These are phyloP conservation scores for Phanerodontia chrysosporium DNA, from an alignment of 768 basidiomycete genomes.

Conservation along the genomic window DNA sequence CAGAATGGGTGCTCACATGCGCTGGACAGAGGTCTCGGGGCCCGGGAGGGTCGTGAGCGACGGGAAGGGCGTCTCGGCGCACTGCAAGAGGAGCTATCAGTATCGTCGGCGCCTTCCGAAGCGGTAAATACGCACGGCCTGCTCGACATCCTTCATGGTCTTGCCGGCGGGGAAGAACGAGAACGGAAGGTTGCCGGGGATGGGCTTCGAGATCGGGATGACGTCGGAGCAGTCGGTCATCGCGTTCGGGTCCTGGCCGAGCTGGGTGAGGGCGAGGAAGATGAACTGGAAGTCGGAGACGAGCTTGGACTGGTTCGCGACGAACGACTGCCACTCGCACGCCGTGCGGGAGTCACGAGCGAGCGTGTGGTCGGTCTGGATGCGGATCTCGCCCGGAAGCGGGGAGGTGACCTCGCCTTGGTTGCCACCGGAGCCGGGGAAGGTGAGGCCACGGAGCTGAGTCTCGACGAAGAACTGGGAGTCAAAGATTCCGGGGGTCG, in stretches of 20 bases:
- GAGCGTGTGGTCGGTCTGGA: constrained; percentile 34
- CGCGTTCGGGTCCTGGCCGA: constrained; percentile 9
- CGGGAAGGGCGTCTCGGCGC: constrained; percentile 21
- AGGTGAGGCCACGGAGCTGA: constrained; percentile 16
- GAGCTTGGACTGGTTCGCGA: constrained; percentile 21
- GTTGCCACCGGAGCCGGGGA: constrained; percentile 30
- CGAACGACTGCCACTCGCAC: constrained; percentile 44
- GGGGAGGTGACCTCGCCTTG: constrained; percentile 36
- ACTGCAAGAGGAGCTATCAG: not conserved
- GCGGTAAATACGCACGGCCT: not conserved
- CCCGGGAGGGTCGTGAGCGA: constrained; percentile 23
- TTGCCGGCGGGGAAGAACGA: constrained; percentile 23
- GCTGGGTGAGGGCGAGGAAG: constrained; percentile 17
- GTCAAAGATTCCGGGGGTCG: constrained; percentile 12
- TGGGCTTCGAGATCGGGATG: constrained; percentile 8
- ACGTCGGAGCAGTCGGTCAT: constrained; percentile 16
- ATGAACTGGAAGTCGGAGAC: constrained; percentile 11
- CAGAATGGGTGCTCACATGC: not conserved
- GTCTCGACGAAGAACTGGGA: constrained; percentile 17
- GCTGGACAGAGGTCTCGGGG: constrained; percentile 10
- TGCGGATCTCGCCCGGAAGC: constrained; percentile 36
- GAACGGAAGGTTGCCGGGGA: not conserved
- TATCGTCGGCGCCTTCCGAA: not conserved
- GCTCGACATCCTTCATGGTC: constrained; percentile 20
- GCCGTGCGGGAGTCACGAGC: constrained; percentile 37